These are phyloP conservation scores for Penstemon newberryi DNA, from an alignment of 257 asterid genomes.

Conservation along the genomic window DNA sequence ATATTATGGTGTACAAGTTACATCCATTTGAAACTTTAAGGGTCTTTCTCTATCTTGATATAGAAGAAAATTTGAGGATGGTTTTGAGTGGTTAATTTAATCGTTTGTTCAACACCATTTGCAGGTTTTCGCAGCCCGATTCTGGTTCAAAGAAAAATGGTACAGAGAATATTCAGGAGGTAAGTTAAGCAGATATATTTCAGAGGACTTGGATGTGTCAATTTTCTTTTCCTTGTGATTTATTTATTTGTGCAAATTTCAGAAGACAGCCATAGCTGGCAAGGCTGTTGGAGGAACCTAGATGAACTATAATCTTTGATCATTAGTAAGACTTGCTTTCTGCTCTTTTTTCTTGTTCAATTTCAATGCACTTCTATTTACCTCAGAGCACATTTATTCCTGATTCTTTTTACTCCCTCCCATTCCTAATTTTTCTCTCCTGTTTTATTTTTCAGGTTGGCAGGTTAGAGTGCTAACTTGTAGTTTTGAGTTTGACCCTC, in stretches of 20 bases:
- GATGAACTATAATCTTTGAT: conserved; percentile 16
- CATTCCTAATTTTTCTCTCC: neutral
- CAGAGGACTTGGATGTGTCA: neutral
- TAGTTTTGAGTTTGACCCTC: neutral
- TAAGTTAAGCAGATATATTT: conserved; percentile 26
- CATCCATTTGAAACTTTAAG: conserved; percentile 4
- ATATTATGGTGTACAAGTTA: neutral
- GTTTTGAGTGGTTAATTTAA: conserved; percentile 16
- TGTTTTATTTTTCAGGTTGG: conserved; percentile 36
- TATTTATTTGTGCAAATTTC: conserved; percentile 29
- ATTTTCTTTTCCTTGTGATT: conserved; percentile 10
- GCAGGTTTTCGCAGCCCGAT: conserved; percentile 54
- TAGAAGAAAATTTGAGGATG: neutral
- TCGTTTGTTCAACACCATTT: conserved; percentile 3
- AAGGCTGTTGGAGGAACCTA: conserved; percentile 51
- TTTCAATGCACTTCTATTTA: neutral
- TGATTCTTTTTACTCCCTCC: neutral
- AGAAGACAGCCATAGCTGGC: conserved; percentile 36
- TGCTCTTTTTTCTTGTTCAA: neutral
- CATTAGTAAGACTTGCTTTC: conserved; percentile 39
- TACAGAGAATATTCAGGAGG: conserved; percentile 38
- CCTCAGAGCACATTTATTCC: neutral
- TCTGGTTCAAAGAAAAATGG: conserved; percentile 39
- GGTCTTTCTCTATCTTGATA: conserved; percentile 3
- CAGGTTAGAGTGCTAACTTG: conserved; percentile 29